Base-by-base conservation (phyloP, 768 basidiomycete genomes). In the Collybia mongolica region DNA sequence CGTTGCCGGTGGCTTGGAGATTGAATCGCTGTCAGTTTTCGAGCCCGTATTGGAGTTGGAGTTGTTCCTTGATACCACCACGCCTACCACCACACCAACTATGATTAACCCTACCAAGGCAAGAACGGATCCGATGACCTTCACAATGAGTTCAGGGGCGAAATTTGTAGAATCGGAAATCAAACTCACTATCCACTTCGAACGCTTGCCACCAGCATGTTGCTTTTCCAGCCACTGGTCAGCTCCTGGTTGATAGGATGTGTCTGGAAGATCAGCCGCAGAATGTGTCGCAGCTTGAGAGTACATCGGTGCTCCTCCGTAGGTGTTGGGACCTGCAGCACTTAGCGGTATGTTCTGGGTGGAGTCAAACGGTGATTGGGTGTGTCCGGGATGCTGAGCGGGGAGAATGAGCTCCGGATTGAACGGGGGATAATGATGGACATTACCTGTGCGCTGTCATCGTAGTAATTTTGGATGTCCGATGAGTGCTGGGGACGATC, bases 41-140 rank as follows among this genome's bases (percentile, higher is more conserved):
- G 60, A 54, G 3, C 40, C 39, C 9, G 45, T 57, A 4, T 62
- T 61, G 20, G 61, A 59, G 12, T 65, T 67, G 51, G 63, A 60
- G 42, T 58, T 66, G 24, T 66, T 64, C 54, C 68, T 71, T 46
- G 75, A 66, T 12, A 90, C 80, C 14, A 84, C 79, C 4, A 84
- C 70, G 17, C 72, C 77, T 39, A 84, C 75, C 26, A 74, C 85
- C 32, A 76, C 73, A 14, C 72, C 79, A 35, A 81, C 72, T 48
- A 69, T 64, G 20, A 77, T 63, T n/a, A 85, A 55, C 0, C 64
- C 71, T 8, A 64, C 18, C 4, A 72, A 39, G 18, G 42, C 63
- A 37, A 80, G 43, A 2, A 67, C 46, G 2, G 75, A 67, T 35
- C 77, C 79, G 39, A 80, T 65, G 50, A 82, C 70, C 84, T 85